Percentiles rank a stretch among this genome's conserved stretches.
Evolutionary conservation across 192 early-diverging fungal genomes (phyloP).

Genomic region (Diversispora eburnea): DNA sequence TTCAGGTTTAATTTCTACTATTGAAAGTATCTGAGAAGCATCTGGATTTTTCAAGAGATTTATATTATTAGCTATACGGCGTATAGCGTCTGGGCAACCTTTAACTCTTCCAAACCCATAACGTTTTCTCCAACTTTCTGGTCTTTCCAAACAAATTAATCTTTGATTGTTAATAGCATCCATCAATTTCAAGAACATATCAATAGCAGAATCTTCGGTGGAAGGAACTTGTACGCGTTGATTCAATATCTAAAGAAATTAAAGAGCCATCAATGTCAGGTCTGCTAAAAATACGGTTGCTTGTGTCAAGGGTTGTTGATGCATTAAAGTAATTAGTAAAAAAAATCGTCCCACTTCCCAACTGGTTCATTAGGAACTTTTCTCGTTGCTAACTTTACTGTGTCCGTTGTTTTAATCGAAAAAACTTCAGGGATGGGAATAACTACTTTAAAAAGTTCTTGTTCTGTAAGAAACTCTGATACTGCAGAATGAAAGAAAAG

Average conservation of each 20-base stretch:
- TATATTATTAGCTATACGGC: background rate
- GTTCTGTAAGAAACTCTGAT: background rate
- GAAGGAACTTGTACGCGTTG: no score
- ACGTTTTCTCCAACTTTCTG: slow-evolving; percentile 14
- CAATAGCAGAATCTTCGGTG: slow-evolving; percentile 18
- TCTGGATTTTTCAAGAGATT: background rate
- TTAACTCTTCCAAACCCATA: background rate
- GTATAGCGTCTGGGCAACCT: slow-evolving; percentile 24
- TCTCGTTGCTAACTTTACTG: background rate
- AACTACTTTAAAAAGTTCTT: slow-evolving; percentile 12
- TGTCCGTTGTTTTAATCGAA: background rate
- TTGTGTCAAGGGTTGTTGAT: background rate
- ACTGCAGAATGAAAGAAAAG: no score
- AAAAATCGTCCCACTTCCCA: slow-evolving; percentile 20
- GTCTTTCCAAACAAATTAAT: slow-evolving; percentile 6
- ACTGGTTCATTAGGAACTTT: slow-evolving; percentile 8
- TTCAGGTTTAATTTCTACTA: slow-evolving; percentile 22
- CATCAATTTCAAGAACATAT: slow-evolving; percentile 24
- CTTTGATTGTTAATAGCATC: slow-evolving; percentile 16
- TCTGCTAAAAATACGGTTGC: background rate
- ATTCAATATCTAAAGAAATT: no score
- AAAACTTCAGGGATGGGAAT: background rate
- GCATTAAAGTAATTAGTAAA: slow-evolving; percentile 7
- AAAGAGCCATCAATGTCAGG: background rate
- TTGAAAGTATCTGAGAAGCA: background rate